Conservation (phyloP, 768 basidiomycete species). For the Amanita exitialis region DNA sequence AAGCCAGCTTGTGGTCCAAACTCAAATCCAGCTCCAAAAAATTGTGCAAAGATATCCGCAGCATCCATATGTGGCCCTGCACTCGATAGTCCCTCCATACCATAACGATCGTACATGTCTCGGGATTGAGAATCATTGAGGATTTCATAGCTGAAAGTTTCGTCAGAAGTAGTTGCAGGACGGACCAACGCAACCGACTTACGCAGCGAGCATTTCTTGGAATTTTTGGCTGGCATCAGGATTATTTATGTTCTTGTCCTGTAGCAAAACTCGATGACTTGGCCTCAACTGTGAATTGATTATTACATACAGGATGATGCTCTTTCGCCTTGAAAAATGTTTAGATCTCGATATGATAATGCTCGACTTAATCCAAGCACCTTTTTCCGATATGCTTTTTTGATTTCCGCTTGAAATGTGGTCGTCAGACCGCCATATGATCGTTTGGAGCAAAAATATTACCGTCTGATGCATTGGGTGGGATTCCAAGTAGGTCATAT, state of each 20-base stretch:
- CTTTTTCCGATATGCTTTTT: constrained; percentile 91
- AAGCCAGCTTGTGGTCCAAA: constrained; percentile 42
- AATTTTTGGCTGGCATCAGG: constrained; percentile 76
- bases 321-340: constrained; percentile 57
- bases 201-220: constrained; percentile 87
- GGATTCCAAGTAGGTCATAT: constrained; percentile 79
- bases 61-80: constrained; percentile 46
- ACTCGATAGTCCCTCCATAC: constrained; percentile 55
- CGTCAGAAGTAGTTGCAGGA: background rate
- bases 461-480: constrained; percentile 66
- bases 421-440: constrained; percentile 9
- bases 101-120: constrained; percentile 62
- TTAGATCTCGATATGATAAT: constrained; percentile 11
- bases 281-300: background rate
- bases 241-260: constrained; percentile 91
- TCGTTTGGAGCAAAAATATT: constrained; percentile 6
- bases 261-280: constrained; percentile 5
- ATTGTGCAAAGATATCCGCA: constrained; percentile 64
- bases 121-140: constrained; percentile 61
- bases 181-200: constrained; percentile 16
- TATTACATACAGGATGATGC: constrained; percentile 63
- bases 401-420: constrained; percentile 60
- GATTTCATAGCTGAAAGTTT: constrained; percentile 61
- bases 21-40: constrained; percentile 55
- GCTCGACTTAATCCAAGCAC: constrained; percentile 27